Base-by-base conservation (phyloP, 2,329 filamentous ascomycete genomes). In the Beauveria sp. region DNA sequence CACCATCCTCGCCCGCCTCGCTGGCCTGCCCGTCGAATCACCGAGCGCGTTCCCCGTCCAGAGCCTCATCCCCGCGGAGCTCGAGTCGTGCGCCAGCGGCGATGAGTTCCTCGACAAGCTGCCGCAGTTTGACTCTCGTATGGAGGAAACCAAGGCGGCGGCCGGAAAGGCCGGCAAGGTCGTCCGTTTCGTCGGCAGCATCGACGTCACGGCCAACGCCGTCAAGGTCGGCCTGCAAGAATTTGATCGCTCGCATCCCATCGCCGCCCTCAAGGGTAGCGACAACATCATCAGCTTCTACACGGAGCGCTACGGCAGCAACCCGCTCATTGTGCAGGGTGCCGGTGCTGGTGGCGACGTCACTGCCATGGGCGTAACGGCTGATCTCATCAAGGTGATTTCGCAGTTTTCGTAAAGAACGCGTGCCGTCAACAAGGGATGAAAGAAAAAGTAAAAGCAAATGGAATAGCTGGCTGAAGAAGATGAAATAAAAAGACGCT, bases 231-330 rank as follows among this genome's bases (percentile, higher is more conserved):
- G 95, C 2, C 77, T 99, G 66, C 88, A 97, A 81, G 90, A 89
- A 77, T 93, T 92, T 68, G 92, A 96, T 67, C 86, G 85, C 68
- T 90, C 89, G 64, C 91, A 96, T 72, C 90, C 95, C 14, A 97
- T 99, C 77, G 95, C 95, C 16, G 89, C 90, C 53, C 82, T 99
- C 62, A 96, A 96, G 83, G 95, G 95, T 42, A 98, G 93, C 75
- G 95, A 98, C 74, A 99, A 99, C 80, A 96, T 99, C 73, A 96
- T 99, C 73, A 96, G 88, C 80, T 97, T 99, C 81, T 96, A 97
- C 77, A 99, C 95, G 6, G 89, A 96, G 81, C 84, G 95, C 69
- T 99, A 99, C 72, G 92, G 92, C 63, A 83, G 81, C 72, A 96
- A 93, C 76, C 93, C 95, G 49, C 80, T 99, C 65, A 96, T 97